A percentile compares a stretch with the other conserved stretches of the same genome.
These are phyloP conservation scores for Penicillium olsonii DNA, from an alignment of 2,329 filamentous ascomycete species.

Conservation along the genomic window DNA sequence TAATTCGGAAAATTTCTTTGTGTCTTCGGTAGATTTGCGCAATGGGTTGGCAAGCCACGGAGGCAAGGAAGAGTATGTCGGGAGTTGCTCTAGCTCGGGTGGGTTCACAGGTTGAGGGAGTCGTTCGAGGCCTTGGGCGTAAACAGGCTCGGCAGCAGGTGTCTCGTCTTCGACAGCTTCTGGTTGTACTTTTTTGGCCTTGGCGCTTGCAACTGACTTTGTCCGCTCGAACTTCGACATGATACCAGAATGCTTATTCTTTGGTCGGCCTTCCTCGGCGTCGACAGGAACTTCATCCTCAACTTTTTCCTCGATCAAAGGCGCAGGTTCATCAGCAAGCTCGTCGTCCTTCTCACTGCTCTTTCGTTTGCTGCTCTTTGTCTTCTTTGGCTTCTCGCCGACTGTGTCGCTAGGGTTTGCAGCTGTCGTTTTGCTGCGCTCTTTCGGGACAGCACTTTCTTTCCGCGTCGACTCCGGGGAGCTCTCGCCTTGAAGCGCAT, in stretches of 20 bases:
- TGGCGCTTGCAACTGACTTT: slow-evolving; percentile 21
- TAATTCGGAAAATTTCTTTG: slow-evolving; percentile 63
- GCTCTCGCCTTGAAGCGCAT: slow-evolving; percentile 28
- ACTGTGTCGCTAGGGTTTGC: slow-evolving; percentile 23
- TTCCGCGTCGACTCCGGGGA: slow-evolving; percentile 33
- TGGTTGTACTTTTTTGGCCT: slow-evolving; percentile 15
- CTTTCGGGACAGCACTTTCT: slow-evolving; percentile 31
- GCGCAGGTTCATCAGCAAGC: slow-evolving; percentile 23
- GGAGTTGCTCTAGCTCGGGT: slow-evolving; percentile 57
- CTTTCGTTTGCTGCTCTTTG: slow-evolving; percentile 42
- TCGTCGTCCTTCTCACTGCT: slow-evolving; percentile 17
- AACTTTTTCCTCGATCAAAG: slow-evolving; percentile 23
- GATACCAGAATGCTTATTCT: slow-evolving; percentile 38
- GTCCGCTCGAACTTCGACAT: slow-evolving; percentile 45
- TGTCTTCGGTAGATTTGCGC: slow-evolving; percentile 63
- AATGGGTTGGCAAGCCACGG: slow-evolving; percentile 77
- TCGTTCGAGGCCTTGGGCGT: slow-evolving; percentile 66
- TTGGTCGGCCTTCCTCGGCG: slow-evolving; percentile 24
- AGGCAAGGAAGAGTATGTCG: slow-evolving; percentile 77
- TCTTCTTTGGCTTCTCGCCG: slow-evolving; percentile 30
- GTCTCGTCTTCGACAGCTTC: slow-evolving; percentile 15
- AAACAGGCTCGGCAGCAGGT: slow-evolving; percentile 30
- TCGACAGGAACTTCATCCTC: slow-evolving; percentile 21
- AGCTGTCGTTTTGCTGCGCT: slow-evolving; percentile 28
- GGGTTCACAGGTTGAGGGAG: slow-evolving; percentile 71